Evolutionary conservation across 768 basidiomycete species (phyloP).

Genomic region (Pulveroboletus sp.): DNA sequence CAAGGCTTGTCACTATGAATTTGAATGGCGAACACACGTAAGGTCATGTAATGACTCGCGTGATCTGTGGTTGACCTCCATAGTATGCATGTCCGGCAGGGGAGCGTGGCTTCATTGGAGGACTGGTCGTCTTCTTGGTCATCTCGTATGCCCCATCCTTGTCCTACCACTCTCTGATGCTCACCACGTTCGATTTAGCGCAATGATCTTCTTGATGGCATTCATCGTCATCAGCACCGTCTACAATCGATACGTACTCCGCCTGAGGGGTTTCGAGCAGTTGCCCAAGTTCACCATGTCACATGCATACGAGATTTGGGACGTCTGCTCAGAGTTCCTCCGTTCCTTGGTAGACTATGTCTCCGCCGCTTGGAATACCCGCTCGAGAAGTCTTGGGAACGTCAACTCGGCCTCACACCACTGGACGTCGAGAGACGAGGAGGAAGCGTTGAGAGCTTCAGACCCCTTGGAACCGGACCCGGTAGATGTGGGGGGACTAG

Average conservation of each 20-base stretch:
- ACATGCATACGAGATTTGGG: constrained; percentile 23
- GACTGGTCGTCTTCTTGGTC: constrained; percentile 52
- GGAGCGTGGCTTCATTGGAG: constrained; percentile 46
- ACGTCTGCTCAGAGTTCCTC: constrained; percentile 19
- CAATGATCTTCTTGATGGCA: constrained; percentile 51
- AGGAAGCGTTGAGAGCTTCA: constrained; percentile 21
- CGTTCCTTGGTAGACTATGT: constrained; percentile 10
- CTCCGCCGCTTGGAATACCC: constrained; percentile 14
- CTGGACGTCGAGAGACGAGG: constrained; percentile 32
- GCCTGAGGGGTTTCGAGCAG: constrained; percentile 66
- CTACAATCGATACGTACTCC: constrained; percentile 76
- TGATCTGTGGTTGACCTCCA: neutral
- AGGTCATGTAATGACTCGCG: constrained; percentile 18
- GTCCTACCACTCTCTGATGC: neutral
- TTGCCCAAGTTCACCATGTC: constrained; percentile 55
- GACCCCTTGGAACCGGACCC: constrained; percentile 22
- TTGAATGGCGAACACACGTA: constrained; percentile 85
- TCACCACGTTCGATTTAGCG: constrained; percentile 35
- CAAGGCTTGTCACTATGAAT: constrained; percentile 66
- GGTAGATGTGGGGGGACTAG: neutral
- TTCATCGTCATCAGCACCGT: constrained; percentile 68
- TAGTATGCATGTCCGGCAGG: constrained; percentile 73
- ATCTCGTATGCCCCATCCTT: constrained; percentile 48
- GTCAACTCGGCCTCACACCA: constrained; percentile 28
- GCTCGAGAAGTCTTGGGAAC: constrained; percentile 10